These are phyloP conservation scores for Bipolaris gigantea DNA, from an alignment of 2,329 filamentous ascomycete genomes.

Conservation along the genomic window DNA sequence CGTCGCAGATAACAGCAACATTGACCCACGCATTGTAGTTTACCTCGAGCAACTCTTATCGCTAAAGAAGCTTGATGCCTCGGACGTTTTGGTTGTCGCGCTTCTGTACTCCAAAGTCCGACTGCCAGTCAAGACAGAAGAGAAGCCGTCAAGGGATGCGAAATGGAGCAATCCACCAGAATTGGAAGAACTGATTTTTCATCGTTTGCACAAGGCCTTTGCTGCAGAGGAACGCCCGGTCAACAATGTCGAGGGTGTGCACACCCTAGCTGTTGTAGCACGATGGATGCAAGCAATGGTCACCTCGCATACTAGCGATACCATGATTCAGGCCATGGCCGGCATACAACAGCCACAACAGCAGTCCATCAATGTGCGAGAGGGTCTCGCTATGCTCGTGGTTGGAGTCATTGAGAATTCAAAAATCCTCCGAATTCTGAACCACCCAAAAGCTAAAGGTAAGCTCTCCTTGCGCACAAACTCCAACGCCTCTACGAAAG, in stretches of 20 bases:
- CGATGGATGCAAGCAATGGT: slow-evolving; percentile 47
- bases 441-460: slow-evolving; percentile 59
- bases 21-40: slow-evolving; percentile 42
- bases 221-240: slow-evolving; percentile 38
- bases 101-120: slow-evolving; percentile 43
- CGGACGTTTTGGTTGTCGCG: slow-evolving; percentile 38
- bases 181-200: slow-evolving; percentile 44
- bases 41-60: slow-evolving; percentile 42
- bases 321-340: slow-evolving; percentile 45
- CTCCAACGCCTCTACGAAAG: too few relatives aligned
- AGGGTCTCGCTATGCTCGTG: slow-evolving; percentile 66
- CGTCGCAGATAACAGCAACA: slow-evolving; percentile 24
- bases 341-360: slow-evolving; percentile 52
- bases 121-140: slow-evolving; percentile 25
- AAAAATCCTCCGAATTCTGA: slow-evolving; percentile 58
- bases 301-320: slow-evolving; percentile 44
- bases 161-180: slow-evolving; percentile 41
- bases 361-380: slow-evolving; percentile 64
- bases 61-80: slow-evolving; percentile 38
- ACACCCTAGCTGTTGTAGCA: slow-evolving; percentile 35
- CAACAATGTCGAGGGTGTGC: slow-evolving; percentile 35
- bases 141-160: slow-evolving; percentile 23
- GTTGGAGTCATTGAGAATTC: slow-evolving; percentile 64
- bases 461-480: slow-evolving; percentile 17
- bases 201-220: slow-evolving; percentile 43